Evolutionary conservation across 2,329 filamentous ascomycete genomes (phyloP).

Genomic region (Monosporascus ibericus): DNA sequence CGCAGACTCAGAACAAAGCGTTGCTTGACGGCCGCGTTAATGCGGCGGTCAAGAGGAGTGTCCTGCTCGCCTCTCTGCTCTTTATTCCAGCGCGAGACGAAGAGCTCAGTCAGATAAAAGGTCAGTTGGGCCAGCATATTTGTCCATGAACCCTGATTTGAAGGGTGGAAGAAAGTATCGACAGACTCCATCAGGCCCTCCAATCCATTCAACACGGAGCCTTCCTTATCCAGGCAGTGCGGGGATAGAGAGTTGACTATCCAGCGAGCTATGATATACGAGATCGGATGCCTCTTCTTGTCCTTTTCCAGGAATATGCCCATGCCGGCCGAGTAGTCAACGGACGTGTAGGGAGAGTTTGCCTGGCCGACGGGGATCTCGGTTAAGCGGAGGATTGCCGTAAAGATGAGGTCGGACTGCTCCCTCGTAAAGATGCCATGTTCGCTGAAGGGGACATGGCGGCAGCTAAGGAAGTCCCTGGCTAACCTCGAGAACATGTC

Average conservation of each 20-base stretch:
- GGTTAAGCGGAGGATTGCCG: conserved; percentile 77
- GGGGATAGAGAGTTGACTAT: conserved; percentile 91
- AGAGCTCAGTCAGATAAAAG: conserved; percentile 89
- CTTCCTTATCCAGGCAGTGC: conserved; percentile 65
- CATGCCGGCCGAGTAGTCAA: conserved; percentile 78
- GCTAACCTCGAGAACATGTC: conserved; percentile 86
- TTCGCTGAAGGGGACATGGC: conserved; percentile 72
- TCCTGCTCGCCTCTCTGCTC: conserved; percentile 91
- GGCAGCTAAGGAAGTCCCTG: conserved; percentile 70
- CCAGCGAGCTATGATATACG: conserved; percentile 89
- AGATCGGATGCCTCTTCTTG: conserved; percentile 83
- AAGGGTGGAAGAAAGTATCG: conserved; percentile 98
- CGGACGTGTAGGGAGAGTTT: conserved; percentile 80
- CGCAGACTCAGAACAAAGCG: conserved; percentile 85
- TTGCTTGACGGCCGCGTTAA: conserved; percentile 75
- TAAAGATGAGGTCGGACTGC: conserved; percentile 90
- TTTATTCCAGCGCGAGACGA: conserved; percentile 95
- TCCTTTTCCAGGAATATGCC: conserved; percentile 88
- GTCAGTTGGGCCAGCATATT: conserved; percentile 84
- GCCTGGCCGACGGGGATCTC: conserved; percentile 97
- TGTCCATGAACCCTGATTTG: conserved; percentile 90
- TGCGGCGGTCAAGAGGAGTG: conserved; percentile 68
- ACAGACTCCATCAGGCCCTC: conserved; percentile 91
- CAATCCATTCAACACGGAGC: conserved; percentile 76
- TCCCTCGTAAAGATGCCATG: conserved; percentile 89